A percentile compares a stretch with the other conserved stretches of the same genome.
These are phyloP conservation scores for Begonia fuchsioides DNA, from an alignment of 306 rosid genomes.

Conservation along the genomic window DNA sequence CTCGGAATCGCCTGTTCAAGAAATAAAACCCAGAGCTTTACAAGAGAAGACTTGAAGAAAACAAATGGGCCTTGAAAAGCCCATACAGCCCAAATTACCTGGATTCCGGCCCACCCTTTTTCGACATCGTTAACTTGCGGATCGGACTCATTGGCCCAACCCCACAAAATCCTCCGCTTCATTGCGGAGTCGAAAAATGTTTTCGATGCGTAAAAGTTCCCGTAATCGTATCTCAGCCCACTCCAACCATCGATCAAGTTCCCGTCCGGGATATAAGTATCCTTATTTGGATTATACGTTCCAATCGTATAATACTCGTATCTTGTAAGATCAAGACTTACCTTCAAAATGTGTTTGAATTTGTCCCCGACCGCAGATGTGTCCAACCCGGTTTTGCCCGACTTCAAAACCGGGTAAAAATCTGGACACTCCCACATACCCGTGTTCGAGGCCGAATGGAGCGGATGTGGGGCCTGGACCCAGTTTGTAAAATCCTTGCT, in stretches of 20 bases:
- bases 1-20: conserved; percentile 54
- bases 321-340: conserved; percentile 61
- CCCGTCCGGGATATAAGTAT: conserved; percentile 47
- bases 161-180: conserved; percentile 65
- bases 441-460: conserved; percentile 35
- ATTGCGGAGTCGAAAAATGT: conserved; percentile 51
- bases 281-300: conserved; percentile 18
- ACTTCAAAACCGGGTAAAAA: conserved; percentile 45
- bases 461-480: conserved; percentile 52
- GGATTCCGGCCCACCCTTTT: conserved; percentile 93
- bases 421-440: conserved; percentile 95
- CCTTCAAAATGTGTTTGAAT: conserved; percentile 55
- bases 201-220: conserved; percentile 81
- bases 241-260: conserved; percentile 55
- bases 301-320: conserved; percentile 72
- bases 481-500: conserved; percentile 47
- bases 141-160: conserved; percentile 90
- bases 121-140: conserved; percentile 10
- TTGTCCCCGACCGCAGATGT: conserved; percentile 15
- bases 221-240: conserved; percentile 72
- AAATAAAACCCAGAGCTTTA: too few species aligned
- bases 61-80: neutral
- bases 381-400: conserved; percentile 34
- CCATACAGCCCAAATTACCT: conserved; percentile 18
- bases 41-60: neutral